A percentile compares a stretch with the other conserved stretches of the same genome.
phyloP scores from a whole-genome alignment of 345 rosid genomes.

The Moricandia arvensis region DNA sequence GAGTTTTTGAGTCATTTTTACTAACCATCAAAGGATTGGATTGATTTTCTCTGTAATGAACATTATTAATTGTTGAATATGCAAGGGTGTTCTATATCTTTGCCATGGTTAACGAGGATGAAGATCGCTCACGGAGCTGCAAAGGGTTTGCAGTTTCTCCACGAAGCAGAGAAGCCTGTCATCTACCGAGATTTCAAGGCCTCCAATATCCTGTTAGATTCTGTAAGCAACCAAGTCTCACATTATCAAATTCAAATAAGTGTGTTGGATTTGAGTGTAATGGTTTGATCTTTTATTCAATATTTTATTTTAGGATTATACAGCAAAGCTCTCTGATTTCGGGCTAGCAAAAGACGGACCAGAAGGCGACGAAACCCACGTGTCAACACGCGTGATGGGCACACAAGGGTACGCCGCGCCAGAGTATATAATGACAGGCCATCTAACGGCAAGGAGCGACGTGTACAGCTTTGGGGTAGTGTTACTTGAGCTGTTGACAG shows the following conservation, averaged over 20 bases:
- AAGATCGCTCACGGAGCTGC: constrained; percentile 88
- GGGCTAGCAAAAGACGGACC: constrained; percentile 94
- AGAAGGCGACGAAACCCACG: constrained; percentile 83
- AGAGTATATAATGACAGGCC: constrained; percentile 93
- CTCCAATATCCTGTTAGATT: constrained; percentile 78
- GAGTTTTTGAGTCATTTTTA: constrained; percentile 16
- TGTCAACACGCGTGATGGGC: constrained; percentile 91
- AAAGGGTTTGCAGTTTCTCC: constrained; percentile 78
- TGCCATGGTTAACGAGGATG: constrained; percentile 81
- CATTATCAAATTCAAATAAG: background rate
- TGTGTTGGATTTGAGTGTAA: background rate
- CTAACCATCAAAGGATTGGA: background rate
- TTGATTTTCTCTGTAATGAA: background rate
- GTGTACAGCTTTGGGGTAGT: constrained; percentile 77
- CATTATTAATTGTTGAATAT: background rate
- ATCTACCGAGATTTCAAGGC: constrained; percentile 87
- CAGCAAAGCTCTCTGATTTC: constrained; percentile 78
- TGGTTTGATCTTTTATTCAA: background rate
- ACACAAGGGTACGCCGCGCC: constrained; percentile 95
- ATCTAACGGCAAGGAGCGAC: constrained; percentile 67
- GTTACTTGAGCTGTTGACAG: constrained; percentile 58
- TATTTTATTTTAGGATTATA: constrained; percentile 56
- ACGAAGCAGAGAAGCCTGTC: constrained; percentile 76
- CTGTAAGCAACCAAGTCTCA: constrained; percentile 41
- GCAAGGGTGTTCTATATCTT: constrained; percentile 61